Base-by-base conservation (phyloP, 2,329 filamentous ascomycete species). In the Neodidymelliopsis sp. region DNA sequence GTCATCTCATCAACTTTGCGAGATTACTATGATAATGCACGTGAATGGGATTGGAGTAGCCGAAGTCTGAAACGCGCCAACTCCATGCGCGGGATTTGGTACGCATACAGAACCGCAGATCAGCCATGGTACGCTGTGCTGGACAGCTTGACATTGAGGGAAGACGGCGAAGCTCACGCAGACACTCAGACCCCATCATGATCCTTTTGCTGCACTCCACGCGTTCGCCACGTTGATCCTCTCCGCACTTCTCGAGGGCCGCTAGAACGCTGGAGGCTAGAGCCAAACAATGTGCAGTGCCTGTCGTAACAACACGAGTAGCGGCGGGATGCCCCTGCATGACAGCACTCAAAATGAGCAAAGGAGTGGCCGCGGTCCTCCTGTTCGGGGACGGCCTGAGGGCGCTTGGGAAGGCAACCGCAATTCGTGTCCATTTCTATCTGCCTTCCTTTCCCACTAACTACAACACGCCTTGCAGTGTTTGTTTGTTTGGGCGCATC, bases 31-130 rank as follows among this genome's bases (percentile, higher is more conserved):
- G 24, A 36, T 34, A 29, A 27, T 22, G 29, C 47, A 50, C n/a
- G 40, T 50, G 47, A 50, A 40, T 22, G 20, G 30, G 25, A 30
- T 23, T 42, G 41, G 41, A 20, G 41, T 30, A 50, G 33, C 45
- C 34, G 35, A 19, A 41, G 23, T 28, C 34, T 56, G 53, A 56
- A 56, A 56, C 53, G 46, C 53, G 49, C 53, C 53, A 51, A 40
- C 37, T 48, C 16, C 23, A 28, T 45, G 16, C 30, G 28, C 48
- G 19, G 27, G 35, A 41, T 19, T 33, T 34, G 27, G 24, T 29
- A 52, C 47, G 25, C 23, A 34, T 33, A 35, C 30, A 25, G 29
- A 40, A 40, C 35, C 27, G 31, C 30, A 36, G 36, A n/a, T n/a
- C 36, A 25, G 8, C 36, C 23, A 34, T 35, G 27, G 34, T 22